Evolutionary conservation across 2,329 filamentous ascomycete genomes (phyloP), one percentile per base, ranked within the genome.

Genomic region (Sphaerulina musiva): DNA sequence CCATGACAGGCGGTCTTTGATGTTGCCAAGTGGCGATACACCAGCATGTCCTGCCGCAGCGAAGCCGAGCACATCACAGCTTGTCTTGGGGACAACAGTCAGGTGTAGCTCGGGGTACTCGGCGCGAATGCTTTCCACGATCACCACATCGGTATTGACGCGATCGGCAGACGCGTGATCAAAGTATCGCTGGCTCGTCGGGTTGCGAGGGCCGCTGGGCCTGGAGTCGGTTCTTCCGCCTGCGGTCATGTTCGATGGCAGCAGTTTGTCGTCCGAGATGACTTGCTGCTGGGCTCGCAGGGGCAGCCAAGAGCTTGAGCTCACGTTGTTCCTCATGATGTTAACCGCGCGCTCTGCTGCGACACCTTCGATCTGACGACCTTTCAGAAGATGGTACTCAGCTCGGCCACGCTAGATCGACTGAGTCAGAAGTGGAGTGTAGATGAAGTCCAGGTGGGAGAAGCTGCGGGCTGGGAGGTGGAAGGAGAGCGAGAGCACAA

Each of bases 31-130:
- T 2, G 73, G 69, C 2, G 70, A 72, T 9, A 68, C 65, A 4
- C 66, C 68, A 5, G 73, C 73, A 50, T 71, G 64, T 53, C 74
- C 74, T 6, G 74, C 70, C 10, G 63, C 60, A 26, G 74, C 74
- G 61, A 72, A 77, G 9, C 63, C 67, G 51, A 75, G 64, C 31
- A 77, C 71, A 57, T 73, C 66, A 60, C 68, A 66, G 40, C 48
- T 54, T 36, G 50, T 50, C 31, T 54, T 50, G 4, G 74, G 74
- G 1, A 68, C 65, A 36, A 75, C 64, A 38, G 72, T 69, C 40
- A 77, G 68, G 53, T 75, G 72, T 17, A 76, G 71, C 31, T 74
- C 55, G 11, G 73, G 73, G 50, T 76, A 76, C 50, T 77, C 73
- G 17, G 63, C 66, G 46, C 73, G 73, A 8, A 77, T 65, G n/a